Evolutionary conservation across 192 early-diverging fungal species (phyloP).

Genomic region (Mortierella alpina): DNA sequence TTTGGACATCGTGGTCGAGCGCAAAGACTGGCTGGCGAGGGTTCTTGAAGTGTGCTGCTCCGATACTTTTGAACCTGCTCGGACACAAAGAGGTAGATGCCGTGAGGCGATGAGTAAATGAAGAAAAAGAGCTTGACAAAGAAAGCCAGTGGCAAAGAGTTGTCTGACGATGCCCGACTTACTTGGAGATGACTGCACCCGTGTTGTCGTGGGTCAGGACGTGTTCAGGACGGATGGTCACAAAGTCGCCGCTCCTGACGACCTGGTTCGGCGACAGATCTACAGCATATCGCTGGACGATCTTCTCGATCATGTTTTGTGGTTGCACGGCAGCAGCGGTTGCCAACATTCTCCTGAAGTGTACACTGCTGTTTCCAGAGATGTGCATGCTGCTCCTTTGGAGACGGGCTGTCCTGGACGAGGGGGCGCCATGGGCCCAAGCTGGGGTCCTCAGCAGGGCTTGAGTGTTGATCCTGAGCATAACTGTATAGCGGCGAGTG

Average conservation of each 20-base stretch:
- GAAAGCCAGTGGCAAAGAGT: neutral
- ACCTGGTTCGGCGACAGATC: constrained; percentile 71
- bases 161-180: constrained; percentile 21
- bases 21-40: constrained; percentile 92
- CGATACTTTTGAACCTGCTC: constrained; percentile 87
- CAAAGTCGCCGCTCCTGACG: constrained; percentile 93
- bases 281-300: constrained; percentile 91
- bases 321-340: constrained; percentile 30
- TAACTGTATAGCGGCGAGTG: neutral
- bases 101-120: neutral
- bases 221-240: constrained; percentile 91
- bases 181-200: constrained; percentile 92
- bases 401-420: constrained; percentile 3
- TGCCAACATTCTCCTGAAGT: constrained; percentile 45
- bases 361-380: neutral
- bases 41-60: constrained; percentile 84
- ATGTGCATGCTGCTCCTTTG: neutral
- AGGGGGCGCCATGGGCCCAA: neutral
- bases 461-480: constrained; percentile 21
- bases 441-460: constrained; percentile 13
- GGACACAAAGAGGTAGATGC: neutral
- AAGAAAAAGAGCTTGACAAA: neutral
- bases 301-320: constrained; percentile 96
- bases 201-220: constrained; percentile 99
- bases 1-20: constrained; percentile 98